phyloP scores from a whole-genome alignment of 2,329 filamentous ascomycete species.

The Xylariales sp. region DNA sequence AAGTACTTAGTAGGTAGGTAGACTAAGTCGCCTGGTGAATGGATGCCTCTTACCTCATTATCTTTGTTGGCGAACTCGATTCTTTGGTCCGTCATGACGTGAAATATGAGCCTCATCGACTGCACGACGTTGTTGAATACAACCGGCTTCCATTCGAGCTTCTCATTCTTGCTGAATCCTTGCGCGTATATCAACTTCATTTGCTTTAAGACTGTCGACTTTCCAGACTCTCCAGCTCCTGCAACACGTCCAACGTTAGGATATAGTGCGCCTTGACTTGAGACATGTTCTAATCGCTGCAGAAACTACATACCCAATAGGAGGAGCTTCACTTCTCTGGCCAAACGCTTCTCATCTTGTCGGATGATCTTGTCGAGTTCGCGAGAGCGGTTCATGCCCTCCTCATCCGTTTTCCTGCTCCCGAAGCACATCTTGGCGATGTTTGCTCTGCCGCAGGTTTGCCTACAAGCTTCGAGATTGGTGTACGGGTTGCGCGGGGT shows the following conservation, averaged over 20 bases:
- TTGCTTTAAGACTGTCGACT: slow-evolving; percentile 96
- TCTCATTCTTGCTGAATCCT: slow-evolving; percentile 85
- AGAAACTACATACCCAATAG: slow-evolving; percentile 66
- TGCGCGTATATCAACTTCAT: slow-evolving; percentile 97
- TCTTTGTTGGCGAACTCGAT: slow-evolving; percentile 74
- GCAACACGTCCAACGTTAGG: slow-evolving; percentile 13
- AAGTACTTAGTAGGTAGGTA: neutral
- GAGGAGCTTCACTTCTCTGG: slow-evolving; percentile 88
- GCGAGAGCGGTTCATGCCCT: slow-evolving; percentile 52
- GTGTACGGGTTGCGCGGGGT: neutral
- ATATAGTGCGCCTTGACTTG: slow-evolving; percentile 4
- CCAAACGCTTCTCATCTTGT: slow-evolving; percentile 80
- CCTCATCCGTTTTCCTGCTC: slow-evolving; percentile 44
- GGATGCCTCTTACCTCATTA: slow-evolving; percentile 64
- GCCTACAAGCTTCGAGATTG: neutral
- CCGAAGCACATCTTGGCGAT: slow-evolving; percentile 58
- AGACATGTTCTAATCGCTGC: slow-evolving; percentile 5
- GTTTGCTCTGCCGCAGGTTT: neutral
- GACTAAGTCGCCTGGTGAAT: neutral
- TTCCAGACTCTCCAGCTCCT: slow-evolving; percentile 94
- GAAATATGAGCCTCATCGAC: slow-evolving; percentile 83
- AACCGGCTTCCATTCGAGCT: slow-evolving; percentile 89
- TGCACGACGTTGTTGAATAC: slow-evolving; percentile 94
- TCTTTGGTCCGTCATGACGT: slow-evolving; percentile 82
- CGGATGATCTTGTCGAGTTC: slow-evolving; percentile 86